Evolutionary conservation across 2,329 filamentous ascomycete genomes (phyloP), one percentile per base, ranked within the genome.

Genomic region (Alternaria ventricosa): DNA sequence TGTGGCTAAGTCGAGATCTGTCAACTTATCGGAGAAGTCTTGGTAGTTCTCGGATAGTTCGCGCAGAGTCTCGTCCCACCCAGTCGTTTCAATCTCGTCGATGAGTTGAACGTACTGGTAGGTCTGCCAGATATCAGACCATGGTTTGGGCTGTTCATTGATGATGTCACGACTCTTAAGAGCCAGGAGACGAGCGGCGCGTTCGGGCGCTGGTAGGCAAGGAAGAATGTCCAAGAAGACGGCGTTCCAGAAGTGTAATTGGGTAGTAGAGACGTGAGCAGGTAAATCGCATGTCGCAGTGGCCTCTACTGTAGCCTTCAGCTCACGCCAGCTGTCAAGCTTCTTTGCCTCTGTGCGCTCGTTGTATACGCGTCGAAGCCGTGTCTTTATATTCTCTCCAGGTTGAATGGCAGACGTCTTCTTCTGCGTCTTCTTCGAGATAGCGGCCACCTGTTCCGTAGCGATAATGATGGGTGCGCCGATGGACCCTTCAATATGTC

Each of bases 271-370:
- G 1, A 20, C 18, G 1, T 44, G 41, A 1, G 18, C 41, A 7
- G 41, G 41, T 0, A 44, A 0, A 0, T 44, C 1, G 18, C 0
- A 1, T 0, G 41, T 44, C 5, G 41, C 41, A 20, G 18, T 1
- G 0, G 41, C 0, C 41, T 44, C 41, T 0, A 44, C 41, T 7
- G 41, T 44, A 13, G 41, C 41, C 18, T 44, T 44, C 41, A 44
- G 6, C 41, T 7, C 10, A n/a, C 1, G 18, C 41, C 18, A 44
- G 15, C 18, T 11, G n/a, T 22, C 18, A 4, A 44, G 5, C 41
- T 44, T 44, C 33, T 3, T 36, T 36, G 33, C 33, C 4, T 36
- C 33, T 10, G 9, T 1, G 18, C n/a, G 41, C 3, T 44, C 41
- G 1, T 44, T 44, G 5, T 44, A 7, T 18, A 22, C 41, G 18